Base-by-base conservation (phyloP, 352 stramenopile species). In the Phytophthora cactorum region DNA sequence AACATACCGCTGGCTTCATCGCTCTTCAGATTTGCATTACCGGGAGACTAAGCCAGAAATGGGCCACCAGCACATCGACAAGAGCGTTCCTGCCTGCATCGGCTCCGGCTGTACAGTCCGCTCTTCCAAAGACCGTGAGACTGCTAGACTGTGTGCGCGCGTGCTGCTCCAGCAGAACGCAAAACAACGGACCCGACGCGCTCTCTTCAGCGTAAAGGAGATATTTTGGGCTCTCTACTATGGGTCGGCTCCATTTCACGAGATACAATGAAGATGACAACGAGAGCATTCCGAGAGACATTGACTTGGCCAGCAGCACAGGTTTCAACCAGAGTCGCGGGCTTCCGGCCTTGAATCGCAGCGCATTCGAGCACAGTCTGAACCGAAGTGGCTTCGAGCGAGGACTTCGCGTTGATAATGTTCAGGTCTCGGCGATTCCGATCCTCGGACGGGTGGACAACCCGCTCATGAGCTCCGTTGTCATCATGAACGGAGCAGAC, bases 401-500 rank as follows among this genome's bases (percentile, higher is more conserved):
- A 36, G 43, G 64, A 25, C 66, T 77, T 50, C 61, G 61, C 11
- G 51, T 63, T 9, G 61, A 75, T 28, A 75, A 72, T 55, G 56
- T 68, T 6, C 67, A 70, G n/a, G 52, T 56, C 29, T 72, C 70
- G 0, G 51, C 53, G 25, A 74, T 73, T 34, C 61, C 71, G 38
- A 75, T 77, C 27, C 56, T 78, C 27, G 54, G 63, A 22, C 27
- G 70, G 36, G 55, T 59, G 14, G 63, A 76, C 5, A 73, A 70
- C 50, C 52, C 62, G 2, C 46, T 77, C 8, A 63, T 75, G 49
- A 77, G 67, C 50, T 82, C 74, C 9, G 60, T 75, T 14, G 70
- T 74, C 10, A 75, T 82, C 29, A 70, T 82, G 52, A 68, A 70
- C 17, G 41, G 52, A 59, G 61, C 43, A 2, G 67, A 77, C 28